Evolutionary conservation across 108 stramenopile species (phyloP), one percentile per base, ranked within the genome.

Genomic region (Aurantiochytrium sp.): DNA sequence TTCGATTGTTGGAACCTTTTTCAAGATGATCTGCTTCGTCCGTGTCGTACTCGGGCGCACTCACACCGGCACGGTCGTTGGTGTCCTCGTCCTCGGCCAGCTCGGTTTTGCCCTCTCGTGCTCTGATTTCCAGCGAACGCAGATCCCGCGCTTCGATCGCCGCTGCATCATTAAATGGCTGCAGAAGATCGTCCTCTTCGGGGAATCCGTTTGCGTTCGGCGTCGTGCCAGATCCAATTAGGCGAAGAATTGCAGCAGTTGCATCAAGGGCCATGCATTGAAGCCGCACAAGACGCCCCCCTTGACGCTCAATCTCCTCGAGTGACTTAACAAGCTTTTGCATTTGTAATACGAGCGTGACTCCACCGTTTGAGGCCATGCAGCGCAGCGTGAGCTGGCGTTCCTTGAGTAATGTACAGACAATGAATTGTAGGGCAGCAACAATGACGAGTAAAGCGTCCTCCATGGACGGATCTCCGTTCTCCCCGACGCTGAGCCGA

Each of bases 331-430:
- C 51, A 5, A 83, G 49, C 51, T 83, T 83, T 53, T 83, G 73
- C 19, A 83, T 12, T n/a, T 83, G 73, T n/a, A 83, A 23, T n/a
- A 83, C 51, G 2, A 83, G 51, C 12, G 73, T 83, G 18, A 83
- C 73, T 12, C 73, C 73, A n/a, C 73, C 73, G 51, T 83, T 83
- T 5, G 49, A 47, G n/a, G 73, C 73, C 73, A 83, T 83, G 21
- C 73, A 51, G n/a, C 73, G 73, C 0, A 83, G 51, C 1, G 73
- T 83, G 28, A 83, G 51, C 44, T 83, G 73, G 12, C 73, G 73
- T n/a, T 83, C 73, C 73, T 83, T 83, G 23, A 51, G 4, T 25
- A 83, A n/a, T 10, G 73, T 83, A 83, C 73, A 83, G 1, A 53
- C 73, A 47, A 83, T 18, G 2, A 83, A 83, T 83, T 83, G 73